A percentile compares a stretch with the other conserved stretches of the same genome.
Evolutionary conservation across 306 rosid species (phyloP).

Genomic region (Ormosia emarginata): DNA sequence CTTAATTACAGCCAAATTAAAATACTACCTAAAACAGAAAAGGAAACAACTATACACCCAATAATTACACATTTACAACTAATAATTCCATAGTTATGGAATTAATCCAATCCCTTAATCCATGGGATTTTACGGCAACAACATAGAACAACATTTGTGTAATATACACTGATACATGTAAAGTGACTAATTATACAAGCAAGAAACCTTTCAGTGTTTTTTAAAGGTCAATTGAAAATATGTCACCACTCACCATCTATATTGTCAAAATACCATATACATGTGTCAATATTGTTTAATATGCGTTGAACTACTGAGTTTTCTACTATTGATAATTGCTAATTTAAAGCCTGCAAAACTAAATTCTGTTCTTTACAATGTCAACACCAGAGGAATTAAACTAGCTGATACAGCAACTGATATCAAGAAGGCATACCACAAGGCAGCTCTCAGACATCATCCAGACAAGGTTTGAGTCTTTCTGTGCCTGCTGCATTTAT

Average conservation of each 20-base stretch:
- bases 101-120: no score
- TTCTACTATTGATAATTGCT: constrained; percentile 9
- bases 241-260: neutral
- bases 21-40: no score
- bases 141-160: neutral
- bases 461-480: constrained; percentile 64
- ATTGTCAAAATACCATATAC: constrained; percentile 14
- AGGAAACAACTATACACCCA: no score
- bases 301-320: neutral
- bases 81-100: no score
- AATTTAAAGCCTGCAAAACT: constrained; percentile 15
- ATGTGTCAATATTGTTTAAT: neutral
- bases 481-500: constrained; percentile 25
- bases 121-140: no score
- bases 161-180: neutral
- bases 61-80: no score
- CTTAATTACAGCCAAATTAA: no score
- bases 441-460: constrained; percentile 79
- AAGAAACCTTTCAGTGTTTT: neutral
- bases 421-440: constrained; percentile 70
- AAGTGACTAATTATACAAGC: neutral
- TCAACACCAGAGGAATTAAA: constrained; percentile 54
- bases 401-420: constrained; percentile 47
- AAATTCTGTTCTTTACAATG: constrained; percentile 7
- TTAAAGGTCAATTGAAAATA: neutral